phyloP scores from a whole-genome alignment of 495 filamentous ascomycete species.

The Penicillium desertorum region DNA sequence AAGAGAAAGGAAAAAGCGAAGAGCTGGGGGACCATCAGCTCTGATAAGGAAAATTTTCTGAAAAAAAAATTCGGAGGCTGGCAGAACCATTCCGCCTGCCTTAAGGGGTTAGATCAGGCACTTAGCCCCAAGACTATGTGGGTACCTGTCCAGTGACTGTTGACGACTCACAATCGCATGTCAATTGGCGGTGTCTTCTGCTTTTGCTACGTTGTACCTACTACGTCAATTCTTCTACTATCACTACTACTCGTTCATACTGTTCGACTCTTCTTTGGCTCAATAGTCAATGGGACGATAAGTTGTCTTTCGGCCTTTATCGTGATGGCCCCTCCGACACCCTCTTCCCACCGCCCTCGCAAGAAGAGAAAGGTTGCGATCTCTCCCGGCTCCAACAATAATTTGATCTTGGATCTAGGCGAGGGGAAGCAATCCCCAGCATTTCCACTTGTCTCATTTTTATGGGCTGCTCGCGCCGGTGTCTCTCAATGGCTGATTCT shows the following conservation, averaged over 20 bases:
- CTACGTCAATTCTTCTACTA: background rate
- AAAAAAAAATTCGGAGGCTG: conserved; percentile 40
- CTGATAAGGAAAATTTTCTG: conserved; percentile 35
- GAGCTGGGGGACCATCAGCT: conserved; percentile 26
- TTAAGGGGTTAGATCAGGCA: conserved; percentile 15
- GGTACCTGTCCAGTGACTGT: conserved; percentile 14
- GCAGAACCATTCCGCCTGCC: conserved; percentile 38
- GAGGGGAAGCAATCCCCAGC: conserved; percentile 50
- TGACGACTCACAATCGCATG: conserved; percentile 17
- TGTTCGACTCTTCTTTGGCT: background rate
- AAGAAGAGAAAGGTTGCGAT: conserved; percentile 56
- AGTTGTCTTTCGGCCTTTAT: conserved; percentile 10
- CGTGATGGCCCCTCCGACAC: conserved; percentile 36
- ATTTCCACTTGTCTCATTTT: conserved; percentile 86
- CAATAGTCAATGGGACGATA: conserved; percentile 32
- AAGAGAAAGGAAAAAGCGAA: conserved; percentile 27
- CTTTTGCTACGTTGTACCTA: background rate
- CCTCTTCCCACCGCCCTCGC: conserved; percentile 56
- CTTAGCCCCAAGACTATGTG: conserved; percentile 17
- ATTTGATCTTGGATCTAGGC: conserved; percentile 44
- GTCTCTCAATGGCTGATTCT: conserved; percentile 92
- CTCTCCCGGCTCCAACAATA: conserved; percentile 52
- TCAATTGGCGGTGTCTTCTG: conserved; percentile 9
- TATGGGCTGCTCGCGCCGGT: conserved; percentile 83
- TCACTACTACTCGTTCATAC: background rate